phyloP scores from a whole-genome alignment of 2,329 filamentous ascomycete species.

The Endocalyx cinctus region DNA sequence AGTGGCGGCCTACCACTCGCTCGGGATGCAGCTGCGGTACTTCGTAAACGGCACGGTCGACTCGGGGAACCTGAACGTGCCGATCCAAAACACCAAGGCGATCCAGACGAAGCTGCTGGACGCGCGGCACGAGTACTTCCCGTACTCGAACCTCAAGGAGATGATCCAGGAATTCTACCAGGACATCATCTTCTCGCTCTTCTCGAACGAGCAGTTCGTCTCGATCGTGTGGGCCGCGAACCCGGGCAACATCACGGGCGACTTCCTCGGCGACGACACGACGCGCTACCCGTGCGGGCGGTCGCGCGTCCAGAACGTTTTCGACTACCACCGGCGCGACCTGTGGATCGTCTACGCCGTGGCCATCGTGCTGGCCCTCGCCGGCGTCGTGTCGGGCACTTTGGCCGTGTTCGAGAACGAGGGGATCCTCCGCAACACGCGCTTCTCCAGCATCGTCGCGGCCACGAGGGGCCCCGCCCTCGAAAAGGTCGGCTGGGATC shows the following conservation, averaged over 20 bases:
- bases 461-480: constrained; percentile 36
- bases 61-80: constrained; percentile 17
- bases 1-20: constrained; percentile 29
- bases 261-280: constrained; percentile 11
- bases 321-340: constrained; percentile 28
- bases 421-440: constrained; percentile 31
- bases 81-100: constrained; percentile 28
- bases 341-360: constrained; percentile 32
- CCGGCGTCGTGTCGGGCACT: constrained; percentile 28
- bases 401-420: constrained; percentile 30
- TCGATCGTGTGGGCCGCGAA: constrained; percentile 31
- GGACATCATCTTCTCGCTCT: constrained; percentile 32
- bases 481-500: constrained; percentile 27
- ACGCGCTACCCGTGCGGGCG: constrained; percentile 27
- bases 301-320: constrained; percentile 28
- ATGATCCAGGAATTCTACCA: constrained; percentile 30
- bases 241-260: constrained; percentile 21
- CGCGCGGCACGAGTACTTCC: constrained; percentile 27
- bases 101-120: constrained; percentile 40
- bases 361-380: constrained; percentile 24
- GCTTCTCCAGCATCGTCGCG: constrained; percentile 37
- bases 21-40: constrained; percentile 28
- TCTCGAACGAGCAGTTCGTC: constrained; percentile 31
- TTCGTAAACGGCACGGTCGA: constrained; percentile 30
- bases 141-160: constrained; percentile 21